A percentile compares a stretch with the other conserved stretches of the same genome.
These are phyloP conservation scores for Cercospora berteroae DNA, from an alignment of 2,329 filamentous ascomycete genomes.

Conservation along the genomic window DNA sequence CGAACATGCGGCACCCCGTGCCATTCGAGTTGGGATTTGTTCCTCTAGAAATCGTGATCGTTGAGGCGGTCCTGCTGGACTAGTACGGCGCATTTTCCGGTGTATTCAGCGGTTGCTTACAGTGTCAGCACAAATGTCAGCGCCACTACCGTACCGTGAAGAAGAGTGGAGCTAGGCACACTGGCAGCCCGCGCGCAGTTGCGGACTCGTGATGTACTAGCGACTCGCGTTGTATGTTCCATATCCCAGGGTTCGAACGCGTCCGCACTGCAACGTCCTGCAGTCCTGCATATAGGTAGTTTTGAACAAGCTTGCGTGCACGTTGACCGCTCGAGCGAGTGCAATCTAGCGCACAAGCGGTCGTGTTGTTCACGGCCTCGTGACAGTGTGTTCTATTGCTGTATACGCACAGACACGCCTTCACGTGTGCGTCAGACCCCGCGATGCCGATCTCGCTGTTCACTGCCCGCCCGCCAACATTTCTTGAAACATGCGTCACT, in stretches of 20 bases:
- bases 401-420: background rate
- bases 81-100: background rate
- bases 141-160: background rate
- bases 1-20: background rate
- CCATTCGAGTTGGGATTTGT: background rate
- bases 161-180: background rate
- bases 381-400: background rate
- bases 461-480: background rate
- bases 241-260: background rate
- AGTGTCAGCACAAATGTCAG: background rate
- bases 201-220: background rate
- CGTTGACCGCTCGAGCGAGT: background rate
- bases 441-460: background rate
- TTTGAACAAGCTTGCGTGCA: background rate
- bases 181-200: background rate
- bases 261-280: background rate
- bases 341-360: background rate
- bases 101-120: background rate
- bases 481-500: slow-evolving; percentile 11
- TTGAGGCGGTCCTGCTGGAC: background rate
- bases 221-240: background rate
- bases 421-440: background rate
- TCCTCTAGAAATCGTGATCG: background rate
- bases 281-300: background rate
- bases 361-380: background rate